Evolutionary conservation across 2,329 filamentous ascomycete genomes (phyloP), one percentile per base, ranked within the genome.

Genomic region (Taxawa tesnikishii): DNA sequence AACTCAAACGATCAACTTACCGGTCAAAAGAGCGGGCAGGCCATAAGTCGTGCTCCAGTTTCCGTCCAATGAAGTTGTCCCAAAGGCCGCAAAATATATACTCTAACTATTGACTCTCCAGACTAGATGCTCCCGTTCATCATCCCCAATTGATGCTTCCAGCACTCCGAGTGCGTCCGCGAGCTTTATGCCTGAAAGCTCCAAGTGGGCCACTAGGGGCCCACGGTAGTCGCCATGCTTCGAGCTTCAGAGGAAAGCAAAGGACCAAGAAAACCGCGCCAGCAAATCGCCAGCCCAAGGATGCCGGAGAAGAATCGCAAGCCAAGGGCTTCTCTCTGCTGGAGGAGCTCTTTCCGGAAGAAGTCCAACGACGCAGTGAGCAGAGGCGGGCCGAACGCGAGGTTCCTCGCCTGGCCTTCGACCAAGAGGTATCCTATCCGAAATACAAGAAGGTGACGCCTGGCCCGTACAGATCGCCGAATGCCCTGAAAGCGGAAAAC

Each of bases 331-430:
- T 49, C 17, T 58, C 60, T 4, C 50, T 65, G 29, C 47, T 63
- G 5, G 58, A 62, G 32, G 62, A 70, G 41, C 60, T 75, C 1
- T 75, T 75, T 41, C 70, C 71, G 4, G 65, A 70, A 41, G 62
- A 67, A 33, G 51, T 51, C 12, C 54, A 51, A 40, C 43, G 41
- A 23, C 36, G 38, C 25, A 34, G 43, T 27, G 37, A 33, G 4
- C 33, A 37, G 15, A 33, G 43, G 31, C 31, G 34, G 27, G 31
- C 33, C 14, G 13, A 41, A 15, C 50, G 49, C 21, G 44, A 56
- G n/a, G 38, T 58, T 12, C 54, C 55, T 26, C 49, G 47, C 12
- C 34, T 57, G n/a, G 27, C n/a, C 8, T 24, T 12, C 11, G 13
- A 31, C 16, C 14, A 21, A 31, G 23, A 23, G n/a, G n/a, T n/a